A percentile compares a stretch with the other conserved stretches of the same genome.
phyloP scores from a whole-genome alignment of 2,329 filamentous ascomycete genomes.

The Venturia asperata region DNA sequence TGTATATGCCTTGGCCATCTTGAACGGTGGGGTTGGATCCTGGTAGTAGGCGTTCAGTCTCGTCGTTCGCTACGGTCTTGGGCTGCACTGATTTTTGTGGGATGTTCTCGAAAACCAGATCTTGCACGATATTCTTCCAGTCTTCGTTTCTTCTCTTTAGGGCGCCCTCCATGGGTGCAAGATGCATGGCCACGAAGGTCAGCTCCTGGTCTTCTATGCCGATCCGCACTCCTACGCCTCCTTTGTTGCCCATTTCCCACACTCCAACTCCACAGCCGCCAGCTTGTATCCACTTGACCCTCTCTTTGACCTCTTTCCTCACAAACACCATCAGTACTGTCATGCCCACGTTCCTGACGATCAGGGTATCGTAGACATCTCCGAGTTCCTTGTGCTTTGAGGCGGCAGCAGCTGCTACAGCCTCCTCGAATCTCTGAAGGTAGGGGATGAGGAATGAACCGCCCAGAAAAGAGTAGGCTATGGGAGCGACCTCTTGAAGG shows the following conservation, averaged over 20 bases:
- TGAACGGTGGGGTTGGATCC: slow-evolving; percentile 19
- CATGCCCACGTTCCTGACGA: slow-evolving; percentile 70
- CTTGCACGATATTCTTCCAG: slow-evolving; percentile 76
- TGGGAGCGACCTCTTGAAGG: slow-evolving; percentile 83
- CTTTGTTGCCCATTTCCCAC: slow-evolving; percentile 91
- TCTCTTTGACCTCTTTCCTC: slow-evolving; percentile 49
- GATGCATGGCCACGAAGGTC: slow-evolving; percentile 81
- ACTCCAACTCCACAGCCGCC: slow-evolving; percentile 79
- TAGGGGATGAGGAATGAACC: slow-evolving; percentile 72
- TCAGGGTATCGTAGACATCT: slow-evolving; percentile 13
- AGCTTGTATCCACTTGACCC: slow-evolving; percentile 61
- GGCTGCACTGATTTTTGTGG: neutral
- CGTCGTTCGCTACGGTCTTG: slow-evolving; percentile 21
- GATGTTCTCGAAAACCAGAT: slow-evolving; percentile 60
- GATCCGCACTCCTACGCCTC: slow-evolving; percentile 72
- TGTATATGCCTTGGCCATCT: slow-evolving; percentile 59
- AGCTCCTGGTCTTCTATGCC: slow-evolving; percentile 50
- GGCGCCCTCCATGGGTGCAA: slow-evolving; percentile 80
- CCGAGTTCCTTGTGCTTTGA: slow-evolving; percentile 24
- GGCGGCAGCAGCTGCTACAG: slow-evolving; percentile 61
- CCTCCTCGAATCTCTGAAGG: slow-evolving; percentile 61
- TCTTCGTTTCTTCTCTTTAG: slow-evolving; percentile 72
- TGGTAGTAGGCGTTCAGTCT: slow-evolving; percentile 31
- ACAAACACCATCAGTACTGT: slow-evolving; percentile 84
- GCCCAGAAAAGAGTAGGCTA: slow-evolving; percentile 78